Evolutionary conservation across 495 filamentous ascomycete species (phyloP), one percentile per base, ranked within the genome.

Genomic region (Penicillium atrosanguineum): DNA sequence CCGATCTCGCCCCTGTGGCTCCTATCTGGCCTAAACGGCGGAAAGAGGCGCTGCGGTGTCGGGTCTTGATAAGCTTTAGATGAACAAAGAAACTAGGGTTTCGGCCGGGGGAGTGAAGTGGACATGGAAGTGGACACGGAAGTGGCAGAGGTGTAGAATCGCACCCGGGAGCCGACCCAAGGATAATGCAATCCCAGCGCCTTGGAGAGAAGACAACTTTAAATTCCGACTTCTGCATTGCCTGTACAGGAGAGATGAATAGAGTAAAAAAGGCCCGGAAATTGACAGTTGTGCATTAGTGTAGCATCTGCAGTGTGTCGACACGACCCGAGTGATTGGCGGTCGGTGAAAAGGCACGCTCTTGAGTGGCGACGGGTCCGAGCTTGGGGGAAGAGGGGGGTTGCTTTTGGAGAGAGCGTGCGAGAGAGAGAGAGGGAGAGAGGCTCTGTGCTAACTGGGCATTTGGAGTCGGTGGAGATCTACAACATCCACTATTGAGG

Each of bases 401-500:
- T 51, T 26, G 26, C 26, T 25, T 28, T 49, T 43, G 23, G 42
- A 21, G 48, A 9, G 28, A 9, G 37, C 1, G 14, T n/a, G 11
- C 6, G 37, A 11, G 6, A 39, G 14, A 18, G 15, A 2, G 4
- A 11, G 15, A 7, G 16, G 2, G 16, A n/a, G 6, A 14, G 48
- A 40, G 38, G 43, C 37, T 61, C 46, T 53, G 28, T 49, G 45
- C 48, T 40, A 8, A 44, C 19, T 50, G 44, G 56, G 31, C 16
- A 46, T 19, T 43, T 38, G 31, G 18, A 5, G n/a, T 40, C 16
- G 16, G 48, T 29, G 25, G 9, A 45, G 48, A 41, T 52, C 55
- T 54, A 58, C 50, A 37, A 49, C 29, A 55, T 59, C 63, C 60
- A 56, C 64, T 62, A 62, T 64, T 62, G 64, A 65, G 59, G 62